phyloP scores from a whole-genome alignment of 805 yeast genomes.

The Clavispora asparagi region DNA sequence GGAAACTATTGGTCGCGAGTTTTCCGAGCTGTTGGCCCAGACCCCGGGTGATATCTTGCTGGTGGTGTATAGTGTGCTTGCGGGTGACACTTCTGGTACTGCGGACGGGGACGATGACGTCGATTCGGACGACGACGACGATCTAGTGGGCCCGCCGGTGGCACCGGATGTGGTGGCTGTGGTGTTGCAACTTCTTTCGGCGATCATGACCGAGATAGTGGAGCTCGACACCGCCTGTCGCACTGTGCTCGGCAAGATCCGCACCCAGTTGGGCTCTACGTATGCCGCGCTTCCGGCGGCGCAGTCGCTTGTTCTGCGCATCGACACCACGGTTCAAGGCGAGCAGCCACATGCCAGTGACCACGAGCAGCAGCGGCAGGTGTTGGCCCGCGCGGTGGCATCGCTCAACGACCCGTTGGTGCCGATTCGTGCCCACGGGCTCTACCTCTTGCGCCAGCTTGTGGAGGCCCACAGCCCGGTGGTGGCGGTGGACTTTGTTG shows the following conservation, averaged over 20 bases:
- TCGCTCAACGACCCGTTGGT: constrained; percentile 72
- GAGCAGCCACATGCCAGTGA: constrained; percentile 16
- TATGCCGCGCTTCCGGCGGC: constrained; percentile 6
- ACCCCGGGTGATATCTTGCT: constrained; percentile 55
- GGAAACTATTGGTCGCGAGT: constrained; percentile 53
- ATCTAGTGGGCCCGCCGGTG: constrained; percentile 14
- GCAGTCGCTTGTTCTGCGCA: constrained; percentile 25
- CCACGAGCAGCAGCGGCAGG: constrained; percentile 31
- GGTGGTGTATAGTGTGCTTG: constrained; percentile 23
- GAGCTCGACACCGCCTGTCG: constrained; percentile 26
- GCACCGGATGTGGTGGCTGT: constrained; percentile 20
- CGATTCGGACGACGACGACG: constrained; percentile 10
- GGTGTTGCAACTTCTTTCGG: constrained; percentile 32
- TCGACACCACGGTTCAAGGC: constrained; percentile 23
- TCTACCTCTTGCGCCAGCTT: constrained; percentile 56
- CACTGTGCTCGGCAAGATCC: constrained; percentile 23
- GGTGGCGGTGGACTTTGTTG: constrained; percentile 47
- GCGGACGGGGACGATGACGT: not conserved
- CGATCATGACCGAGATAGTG: constrained; percentile 27
- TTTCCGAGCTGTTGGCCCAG: constrained; percentile 51
- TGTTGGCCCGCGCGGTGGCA: constrained; percentile 55
- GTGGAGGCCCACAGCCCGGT: constrained; percentile 46
- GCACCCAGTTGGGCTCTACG: constrained; percentile 10
- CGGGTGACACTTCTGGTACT: constrained; percentile 24
- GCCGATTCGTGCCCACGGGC: constrained; percentile 85